Percentiles rank a stretch among this genome's conserved stretches.
phyloP scores from a whole-genome alignment of 768 basidiomycete genomes.

The Rhodotorula kratochvilovae region DNA sequence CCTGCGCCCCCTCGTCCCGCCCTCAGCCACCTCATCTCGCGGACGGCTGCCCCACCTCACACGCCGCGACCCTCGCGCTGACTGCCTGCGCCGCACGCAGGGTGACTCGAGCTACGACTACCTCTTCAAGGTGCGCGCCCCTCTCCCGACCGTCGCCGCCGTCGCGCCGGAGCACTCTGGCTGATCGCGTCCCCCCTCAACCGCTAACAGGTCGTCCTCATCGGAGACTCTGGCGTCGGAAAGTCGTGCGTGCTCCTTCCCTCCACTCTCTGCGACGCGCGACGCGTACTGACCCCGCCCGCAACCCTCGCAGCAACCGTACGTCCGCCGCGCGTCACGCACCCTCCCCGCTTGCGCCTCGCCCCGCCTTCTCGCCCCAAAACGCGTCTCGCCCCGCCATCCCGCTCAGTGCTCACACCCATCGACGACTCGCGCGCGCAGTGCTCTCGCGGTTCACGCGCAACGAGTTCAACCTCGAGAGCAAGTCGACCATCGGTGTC shows the following conservation, averaged over 20 bases:
- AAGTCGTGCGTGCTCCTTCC: slow-evolving; percentile 79
- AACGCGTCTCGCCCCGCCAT: too few relatives aligned
- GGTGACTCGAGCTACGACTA: slow-evolving; percentile 65
- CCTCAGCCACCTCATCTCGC: background rate
- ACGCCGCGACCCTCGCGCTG: background rate
- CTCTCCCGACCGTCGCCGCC: background rate
- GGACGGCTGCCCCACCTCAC: background rate
- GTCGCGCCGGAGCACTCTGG: background rate
- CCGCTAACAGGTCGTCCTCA: slow-evolving; percentile 78
- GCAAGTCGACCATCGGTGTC: slow-evolving; percentile 96
- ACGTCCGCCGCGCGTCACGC: slow-evolving; percentile 42
- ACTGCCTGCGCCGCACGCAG: background rate
- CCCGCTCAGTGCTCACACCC: background rate
- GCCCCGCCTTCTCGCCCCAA: background rate
- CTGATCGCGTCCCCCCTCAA: background rate
- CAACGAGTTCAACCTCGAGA: slow-evolving; percentile 98
- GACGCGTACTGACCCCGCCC: background rate
- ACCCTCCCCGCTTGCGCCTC: background rate
- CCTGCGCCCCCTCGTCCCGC: background rate
- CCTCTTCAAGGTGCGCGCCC: slow-evolving; percentile 79
- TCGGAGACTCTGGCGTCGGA: slow-evolving; percentile 98
- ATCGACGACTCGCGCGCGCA: slow-evolving; percentile 46
- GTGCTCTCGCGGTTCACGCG: slow-evolving; percentile 99
- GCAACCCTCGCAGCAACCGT: slow-evolving; percentile 57
- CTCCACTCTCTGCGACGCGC: background rate